Conservation (phyloP, 352 stramenopile genomes). For the Albugo laibachii region DNA sequence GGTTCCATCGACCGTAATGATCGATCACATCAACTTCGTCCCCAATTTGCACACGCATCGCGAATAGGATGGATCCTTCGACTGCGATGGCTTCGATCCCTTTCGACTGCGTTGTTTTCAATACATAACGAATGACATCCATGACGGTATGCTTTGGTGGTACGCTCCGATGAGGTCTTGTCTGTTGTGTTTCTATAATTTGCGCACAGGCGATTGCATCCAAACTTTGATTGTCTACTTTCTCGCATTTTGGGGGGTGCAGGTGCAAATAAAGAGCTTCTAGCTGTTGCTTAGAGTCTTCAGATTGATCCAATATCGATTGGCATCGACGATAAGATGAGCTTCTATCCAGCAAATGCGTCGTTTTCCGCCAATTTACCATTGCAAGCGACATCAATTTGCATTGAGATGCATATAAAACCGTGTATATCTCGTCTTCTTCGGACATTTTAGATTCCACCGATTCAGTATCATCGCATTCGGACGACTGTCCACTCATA, state of each 20-base stretch:
- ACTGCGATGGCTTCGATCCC: conserved; percentile 13
- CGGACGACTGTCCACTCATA: too few species aligned
- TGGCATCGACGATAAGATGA: conserved; percentile 26
- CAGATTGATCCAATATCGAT: conserved; percentile 26
- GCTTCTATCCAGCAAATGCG: conserved; percentile 36
- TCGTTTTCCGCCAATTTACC: conserved; percentile 42
- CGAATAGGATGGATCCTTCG: conserved; percentile 20
- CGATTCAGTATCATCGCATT: too few species aligned
- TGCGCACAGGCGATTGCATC: neutral
- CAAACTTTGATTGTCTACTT: neutral
- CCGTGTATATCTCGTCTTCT: conserved; percentile 53
- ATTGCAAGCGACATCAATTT: conserved; percentile 40
- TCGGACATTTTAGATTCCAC: conserved; percentile 6
- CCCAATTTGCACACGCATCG: conserved; percentile 21
- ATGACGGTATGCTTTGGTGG: conserved; percentile 11
- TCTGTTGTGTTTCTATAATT: too few species aligned
- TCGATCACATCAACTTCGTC: conserved; percentile 67
- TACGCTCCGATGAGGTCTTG: too few species aligned
- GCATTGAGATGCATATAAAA: conserved; percentile 24
- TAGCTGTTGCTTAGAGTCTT: conserved; percentile 17
- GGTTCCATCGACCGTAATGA: conserved; percentile 56
- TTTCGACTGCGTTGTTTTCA: conserved; percentile 9
- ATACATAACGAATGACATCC: conserved; percentile 36
- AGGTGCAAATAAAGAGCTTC: conserved; percentile 36
- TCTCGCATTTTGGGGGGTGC: conserved; percentile 10